Conservation (phyloP, 352 stramenopile species). For the Phytophthora podocarpi region DNA sequence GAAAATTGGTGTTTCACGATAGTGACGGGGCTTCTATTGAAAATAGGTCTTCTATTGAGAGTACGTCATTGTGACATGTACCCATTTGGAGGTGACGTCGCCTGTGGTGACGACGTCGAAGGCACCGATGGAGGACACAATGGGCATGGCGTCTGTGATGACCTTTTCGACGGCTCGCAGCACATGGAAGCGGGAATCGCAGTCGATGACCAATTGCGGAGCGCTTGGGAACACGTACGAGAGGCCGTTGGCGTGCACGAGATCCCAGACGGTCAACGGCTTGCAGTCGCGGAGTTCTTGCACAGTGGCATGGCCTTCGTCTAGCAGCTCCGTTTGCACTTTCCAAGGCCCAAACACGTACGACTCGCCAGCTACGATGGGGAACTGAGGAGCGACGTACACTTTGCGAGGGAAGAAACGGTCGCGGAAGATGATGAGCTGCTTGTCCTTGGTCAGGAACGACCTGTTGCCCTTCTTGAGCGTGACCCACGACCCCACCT, state of each 20-base stretch:
- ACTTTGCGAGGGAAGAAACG: conserved; percentile 58
- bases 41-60: conserved; percentile 24
- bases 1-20: too few species aligned
- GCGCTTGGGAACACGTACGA: conserved; percentile 68
- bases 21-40: conserved; percentile 1
- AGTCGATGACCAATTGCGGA: conserved; percentile 58
- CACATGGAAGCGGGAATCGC: conserved; percentile 54
- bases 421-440: conserved; percentile 84
- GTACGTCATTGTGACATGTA: conserved; percentile 48
- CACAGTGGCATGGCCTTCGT: conserved; percentile 29
- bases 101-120: conserved; percentile 29
- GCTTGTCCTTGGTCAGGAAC: conserved; percentile 65
- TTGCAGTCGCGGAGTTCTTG: conserved; percentile 30
- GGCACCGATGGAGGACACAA: conserved; percentile 54
- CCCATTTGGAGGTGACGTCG: conserved; percentile 35
- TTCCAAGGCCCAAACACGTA: conserved; percentile 68
- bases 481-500: conserved; percentile 75
- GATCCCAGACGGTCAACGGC: conserved; percentile 60
- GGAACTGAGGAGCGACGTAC: conserved; percentile 22
- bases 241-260: conserved; percentile 54
- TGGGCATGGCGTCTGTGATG: conserved; percentile 74
- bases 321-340: conserved; percentile 43
- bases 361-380: conserved; percentile 37
- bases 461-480: conserved; percentile 87
- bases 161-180: conserved; percentile 73